Base-by-base conservation (phyloP, 1,284 basidiomycete species). In the Acaromyces ingoldii region DNA sequence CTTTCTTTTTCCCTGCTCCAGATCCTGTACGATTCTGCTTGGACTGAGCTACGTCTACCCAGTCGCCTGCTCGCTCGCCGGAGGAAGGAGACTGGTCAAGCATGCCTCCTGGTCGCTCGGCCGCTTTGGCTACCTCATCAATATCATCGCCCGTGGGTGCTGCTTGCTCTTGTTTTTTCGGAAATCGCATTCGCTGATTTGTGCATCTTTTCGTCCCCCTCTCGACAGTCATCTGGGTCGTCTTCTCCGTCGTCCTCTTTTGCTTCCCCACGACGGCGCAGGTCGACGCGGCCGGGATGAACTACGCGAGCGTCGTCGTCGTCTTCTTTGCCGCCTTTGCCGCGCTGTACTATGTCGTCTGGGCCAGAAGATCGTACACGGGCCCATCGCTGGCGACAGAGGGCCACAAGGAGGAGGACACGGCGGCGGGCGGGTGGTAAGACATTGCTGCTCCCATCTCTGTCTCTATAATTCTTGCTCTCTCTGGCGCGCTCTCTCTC, bases 221-320 rank as follows among this genome's bases (percentile, higher is more conserved):
- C 28, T 25, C 38, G 28, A 77, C 77, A 2, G 71, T 78, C 25
- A 56, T 72, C 2, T 79, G 78, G 78, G 78, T 79, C 59, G 39
- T 76, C 1, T 72, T 79, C 50, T 76, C 77, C 39, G 77, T 78
- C 33, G 66, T 78, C 45, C 65, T 79, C 25, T 79, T 79, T 67
- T 78, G 76, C 54, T 78, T 78, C 75, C 78, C 79, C 1, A 78
- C 75, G 1, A 76, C 76, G 5, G 72, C 74, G 9, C 69, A 49
- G 26, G 47, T 78, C 26, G 76, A 74, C 6, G 54, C 77, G 0
- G 46, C 54, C 9, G 76, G 72, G 10, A 80, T 80, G 77, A 80
- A 75, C 53, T 72, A 63, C 55, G 63, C 58, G 2, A 51, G 44
- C 15, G 64, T 67, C 25, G 66, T 70, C 26, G 46, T 52, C 9